Evolutionary conservation across 345 rosid genomes (phyloP), one percentile per base, ranked within the genome.

Genomic region (Mangifera indica): DNA sequence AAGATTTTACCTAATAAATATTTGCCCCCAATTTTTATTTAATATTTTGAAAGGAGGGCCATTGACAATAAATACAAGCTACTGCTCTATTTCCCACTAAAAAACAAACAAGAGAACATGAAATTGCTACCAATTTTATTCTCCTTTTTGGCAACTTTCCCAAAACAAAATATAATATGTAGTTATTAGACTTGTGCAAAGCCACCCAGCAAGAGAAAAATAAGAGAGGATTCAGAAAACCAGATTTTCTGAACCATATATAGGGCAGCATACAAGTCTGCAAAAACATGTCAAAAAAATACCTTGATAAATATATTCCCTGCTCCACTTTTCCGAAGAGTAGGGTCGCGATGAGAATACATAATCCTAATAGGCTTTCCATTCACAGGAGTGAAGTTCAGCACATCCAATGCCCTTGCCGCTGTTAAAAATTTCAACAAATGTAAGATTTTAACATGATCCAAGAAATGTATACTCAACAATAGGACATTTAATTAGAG

Each of bases 261-360:
- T 45, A 22, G 32, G 18, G 21, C n/a, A 14, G 10, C 12, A 25
- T 22, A 15, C 25, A 34, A 46, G 56, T 61, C 20, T 45, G 48
- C 49, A 55, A 22, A n/a, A 58, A 48, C 58, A 62, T 34, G 45
- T 45, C 26, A 55, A 42, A 65, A 17, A 18, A 54, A 22, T 83
- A 89, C 97, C 97, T 91, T 91, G 71, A 95, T 92, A 67, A 88
- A 95, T 21, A 95, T 95, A 74, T 95, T 95, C 44, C 99, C 98
- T n/a, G 96, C 70, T 49, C 99, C 99, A 87, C 98, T 92, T 80
- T 82, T 87, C 63, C 91, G 92, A 74, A 85, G 66, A 63, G 87
- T 88, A 10, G 93, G 90, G 70, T 89, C 93, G 32, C 94, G 91
- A 63, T 84, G 94, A 59, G 98, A 94, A 76, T 87, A 89, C 98